Evolutionary conservation across 805 yeast genomes (phyloP).

Genomic region (Candida qinlingensis): DNA sequence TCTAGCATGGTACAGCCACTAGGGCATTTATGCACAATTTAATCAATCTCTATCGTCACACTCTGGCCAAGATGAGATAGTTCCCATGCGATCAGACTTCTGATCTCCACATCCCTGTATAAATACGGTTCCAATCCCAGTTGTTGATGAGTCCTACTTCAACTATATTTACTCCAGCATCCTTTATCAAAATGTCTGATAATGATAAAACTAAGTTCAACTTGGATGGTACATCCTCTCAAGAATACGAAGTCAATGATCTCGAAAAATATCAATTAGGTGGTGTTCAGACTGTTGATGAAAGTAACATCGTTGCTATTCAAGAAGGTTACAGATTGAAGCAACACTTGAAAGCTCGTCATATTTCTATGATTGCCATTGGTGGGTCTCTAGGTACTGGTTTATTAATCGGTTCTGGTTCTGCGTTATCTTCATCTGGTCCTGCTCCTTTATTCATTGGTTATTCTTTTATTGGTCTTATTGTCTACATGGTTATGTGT

Average conservation of each 20-base stretch:
- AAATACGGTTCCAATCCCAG: not conserved
- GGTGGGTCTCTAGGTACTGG: conserved; percentile 87
- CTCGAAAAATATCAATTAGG: conserved; percentile 8
- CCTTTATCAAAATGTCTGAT: conserved; percentile 2
- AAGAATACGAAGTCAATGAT: conserved; percentile 8
- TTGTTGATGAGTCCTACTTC: not conserved
- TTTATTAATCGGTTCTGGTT: conserved; percentile 70
- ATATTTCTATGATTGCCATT: conserved; percentile 68
- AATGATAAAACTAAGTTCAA: conserved; percentile 3
- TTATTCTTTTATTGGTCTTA: conserved; percentile 59
- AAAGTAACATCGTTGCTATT: conserved; percentile 5
- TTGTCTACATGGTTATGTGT: conserved; percentile 62
- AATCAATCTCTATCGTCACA: too few relatives aligned
- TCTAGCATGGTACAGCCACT: too few relatives aligned
- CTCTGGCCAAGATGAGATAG: too few relatives aligned
- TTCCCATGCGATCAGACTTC: too few relatives aligned
- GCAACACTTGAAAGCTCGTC: conserved; percentile 37
- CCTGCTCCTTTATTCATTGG: conserved; percentile 48
- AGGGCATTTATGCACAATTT: too few relatives aligned
- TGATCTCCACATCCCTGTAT: not conserved
- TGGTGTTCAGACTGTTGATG: conserved; percentile 1
- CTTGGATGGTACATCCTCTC: conserved; percentile 1
- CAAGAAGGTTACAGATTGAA: conserved; percentile 7
- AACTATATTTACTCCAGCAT: conserved; percentile 1
- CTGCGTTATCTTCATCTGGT: conserved; percentile 65